phyloP scores from a whole-genome alignment of 495 filamentous ascomycete species.

The Penicillium cataractarum region DNA sequence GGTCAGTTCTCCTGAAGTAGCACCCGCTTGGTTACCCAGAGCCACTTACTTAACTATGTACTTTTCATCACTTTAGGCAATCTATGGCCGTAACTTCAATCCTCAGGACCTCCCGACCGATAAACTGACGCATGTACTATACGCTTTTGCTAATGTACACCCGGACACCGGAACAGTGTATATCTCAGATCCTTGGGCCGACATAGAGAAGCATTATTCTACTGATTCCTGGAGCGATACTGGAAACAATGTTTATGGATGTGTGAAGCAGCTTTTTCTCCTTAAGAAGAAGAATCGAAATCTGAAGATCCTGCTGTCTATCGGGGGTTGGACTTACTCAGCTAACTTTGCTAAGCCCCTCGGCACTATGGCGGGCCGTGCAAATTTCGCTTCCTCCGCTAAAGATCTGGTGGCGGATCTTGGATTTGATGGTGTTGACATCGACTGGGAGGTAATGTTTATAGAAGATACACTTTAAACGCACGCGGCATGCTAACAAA shows the following conservation, averaged over 20 bases:
- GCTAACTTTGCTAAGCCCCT: conserved; percentile 70
- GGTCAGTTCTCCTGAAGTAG: conserved; percentile 29
- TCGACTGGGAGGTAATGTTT: conserved; percentile 20
- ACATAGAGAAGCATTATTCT: conserved; percentile 75
- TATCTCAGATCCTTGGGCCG: conserved; percentile 78
- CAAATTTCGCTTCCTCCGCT: conserved; percentile 68
- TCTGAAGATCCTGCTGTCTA: conserved; percentile 68
- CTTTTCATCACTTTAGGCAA: conserved; percentile 51
- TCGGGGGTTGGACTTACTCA: conserved; percentile 80
- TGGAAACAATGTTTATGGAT: conserved; percentile 68
- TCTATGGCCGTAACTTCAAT: conserved; percentile 72
- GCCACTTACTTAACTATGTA: background rate
- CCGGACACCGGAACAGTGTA: conserved; percentile 67
- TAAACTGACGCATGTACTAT: conserved; percentile 83
- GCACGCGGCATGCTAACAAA: conserved; percentile 43
- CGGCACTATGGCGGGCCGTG: conserved; percentile 56
- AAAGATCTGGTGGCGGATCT: conserved; percentile 67
- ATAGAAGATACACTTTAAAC: conserved; percentile 41
- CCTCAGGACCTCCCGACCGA: conserved; percentile 75
- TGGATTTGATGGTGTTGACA: conserved; percentile 63
- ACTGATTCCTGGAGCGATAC: conserved; percentile 70
- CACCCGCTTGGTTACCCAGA: background rate
- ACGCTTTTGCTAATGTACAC: conserved; percentile 75
- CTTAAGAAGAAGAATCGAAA: conserved; percentile 79
- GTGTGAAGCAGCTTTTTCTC: conserved; percentile 82